These are phyloP conservation scores for Rachicladosporium sp. DNA, from an alignment of 2,329 filamentous ascomycete genomes.

Conservation along the genomic window DNA sequence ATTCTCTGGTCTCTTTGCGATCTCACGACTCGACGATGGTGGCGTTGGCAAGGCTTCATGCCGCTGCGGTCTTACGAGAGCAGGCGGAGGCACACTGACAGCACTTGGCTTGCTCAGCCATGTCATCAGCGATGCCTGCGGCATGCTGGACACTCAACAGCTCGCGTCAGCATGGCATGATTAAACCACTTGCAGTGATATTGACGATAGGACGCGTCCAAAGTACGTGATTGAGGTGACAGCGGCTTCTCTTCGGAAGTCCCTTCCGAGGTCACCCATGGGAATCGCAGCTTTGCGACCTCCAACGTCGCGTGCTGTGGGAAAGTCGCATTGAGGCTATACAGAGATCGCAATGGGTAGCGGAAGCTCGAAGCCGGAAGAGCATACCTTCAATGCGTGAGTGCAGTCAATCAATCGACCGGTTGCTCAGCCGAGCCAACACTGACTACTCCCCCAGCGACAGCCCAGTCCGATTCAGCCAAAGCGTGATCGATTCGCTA, in stretches of 20 bases:
- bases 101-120: constrained; percentile 36
- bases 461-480: constrained; percentile 59
- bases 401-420: constrained; percentile 14
- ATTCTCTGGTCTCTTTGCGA: too few species aligned
- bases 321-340: too few species aligned
- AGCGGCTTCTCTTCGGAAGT: too few species aligned
- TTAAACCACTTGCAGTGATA: too few species aligned
- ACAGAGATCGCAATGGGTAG: constrained; percentile 36
- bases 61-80: too few species aligned
- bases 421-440: not conserved
- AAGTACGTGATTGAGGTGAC: too few species aligned
- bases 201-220: too few species aligned
- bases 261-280: too few species aligned
- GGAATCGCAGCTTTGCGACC: too few species aligned
- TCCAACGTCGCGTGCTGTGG: too few species aligned
- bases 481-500: constrained; percentile 68
- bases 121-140: constrained; percentile 34
- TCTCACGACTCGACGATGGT: not conserved
- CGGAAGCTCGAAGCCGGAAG: constrained; percentile 49
- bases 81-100: constrained; percentile 15
- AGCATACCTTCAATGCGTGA: constrained; percentile 52
- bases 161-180: not conserved
- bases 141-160: constrained; percentile 17
- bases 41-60: not conserved
- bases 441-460: constrained; percentile 30